Evolutionary conservation across 371 early-diverging fungal species (phyloP).

Genomic region (Mortierella sp.): DNA sequence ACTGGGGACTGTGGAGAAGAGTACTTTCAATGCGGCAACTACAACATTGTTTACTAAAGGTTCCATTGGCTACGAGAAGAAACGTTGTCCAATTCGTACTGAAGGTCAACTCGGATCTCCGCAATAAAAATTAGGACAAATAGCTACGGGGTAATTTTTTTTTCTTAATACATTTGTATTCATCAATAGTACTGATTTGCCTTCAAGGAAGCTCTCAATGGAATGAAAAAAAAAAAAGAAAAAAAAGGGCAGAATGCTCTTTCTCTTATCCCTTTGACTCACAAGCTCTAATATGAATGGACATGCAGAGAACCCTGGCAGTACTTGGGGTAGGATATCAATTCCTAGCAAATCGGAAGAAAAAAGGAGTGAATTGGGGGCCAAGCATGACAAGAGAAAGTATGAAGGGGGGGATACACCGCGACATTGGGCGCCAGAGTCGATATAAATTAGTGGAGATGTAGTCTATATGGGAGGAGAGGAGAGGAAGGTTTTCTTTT

Average conservation of each 20-base stretch:
- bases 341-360: constrained; percentile 7
- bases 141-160: no score
- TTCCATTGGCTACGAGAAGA: background rate
- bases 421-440: background rate
- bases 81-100: background rate
- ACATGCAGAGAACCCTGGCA: background rate
- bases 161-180: background rate
- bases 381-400: background rate
- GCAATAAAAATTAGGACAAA: background rate
- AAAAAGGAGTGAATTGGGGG: background rate
- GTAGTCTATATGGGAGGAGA: no score
- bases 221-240: background rate
- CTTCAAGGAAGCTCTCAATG: no score
- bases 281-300: background rate
- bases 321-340: background rate
- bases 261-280: background rate
- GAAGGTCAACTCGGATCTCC: constrained; percentile 5
- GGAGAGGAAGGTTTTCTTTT: no score
- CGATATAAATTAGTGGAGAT: background rate
- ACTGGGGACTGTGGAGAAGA: constrained; percentile 2
- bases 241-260: constrained; percentile 1
- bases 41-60: background rate
- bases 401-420: background rate
- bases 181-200: no score
- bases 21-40: background rate